A percentile compares a stretch with the other conserved stretches of the same genome.
phyloP scores from a whole-genome alignment of 176 grass and related monocot genomes.

The Rhipidocladum racemiflorum region DNA sequence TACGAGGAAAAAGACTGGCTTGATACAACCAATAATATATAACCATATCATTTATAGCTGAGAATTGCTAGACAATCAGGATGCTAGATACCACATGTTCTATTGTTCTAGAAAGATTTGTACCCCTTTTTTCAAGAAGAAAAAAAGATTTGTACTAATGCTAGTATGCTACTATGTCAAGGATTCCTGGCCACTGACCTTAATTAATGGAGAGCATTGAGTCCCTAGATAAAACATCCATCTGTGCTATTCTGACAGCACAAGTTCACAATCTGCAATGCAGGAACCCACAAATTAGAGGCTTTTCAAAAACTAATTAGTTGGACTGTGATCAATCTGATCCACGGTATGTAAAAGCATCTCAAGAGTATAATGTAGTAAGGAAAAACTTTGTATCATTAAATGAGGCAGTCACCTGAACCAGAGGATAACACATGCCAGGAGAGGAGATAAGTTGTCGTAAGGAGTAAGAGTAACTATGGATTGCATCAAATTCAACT shows the following conservation, averaged over 20 bases:
- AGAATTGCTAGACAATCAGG: background rate
- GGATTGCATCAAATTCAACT: constrained; percentile 69
- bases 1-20: background rate
- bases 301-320: background rate
- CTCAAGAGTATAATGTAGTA: constrained; percentile 3
- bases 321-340: constrained; percentile 6
- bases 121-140: background rate
- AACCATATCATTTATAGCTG: background rate
- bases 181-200: constrained; percentile 12
- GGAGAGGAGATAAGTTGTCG: constrained; percentile 56
- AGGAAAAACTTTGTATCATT: constrained; percentile 74
- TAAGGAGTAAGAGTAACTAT: constrained; percentile 80
- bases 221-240: background rate
- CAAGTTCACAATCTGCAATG: background rate
- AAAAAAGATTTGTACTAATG: background rate
- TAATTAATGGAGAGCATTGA: background rate
- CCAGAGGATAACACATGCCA: constrained; percentile 66
- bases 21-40: background rate
- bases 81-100: background rate
- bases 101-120: background rate
- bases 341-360: background rate
- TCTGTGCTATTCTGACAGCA: background rate
- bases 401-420: constrained; percentile 74
- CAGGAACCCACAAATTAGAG: background rate
- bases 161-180: constrained; percentile 8